phyloP scores from a whole-genome alignment of 2,329 filamentous ascomycete genomes.

The Exserohilum turcica region DNA sequence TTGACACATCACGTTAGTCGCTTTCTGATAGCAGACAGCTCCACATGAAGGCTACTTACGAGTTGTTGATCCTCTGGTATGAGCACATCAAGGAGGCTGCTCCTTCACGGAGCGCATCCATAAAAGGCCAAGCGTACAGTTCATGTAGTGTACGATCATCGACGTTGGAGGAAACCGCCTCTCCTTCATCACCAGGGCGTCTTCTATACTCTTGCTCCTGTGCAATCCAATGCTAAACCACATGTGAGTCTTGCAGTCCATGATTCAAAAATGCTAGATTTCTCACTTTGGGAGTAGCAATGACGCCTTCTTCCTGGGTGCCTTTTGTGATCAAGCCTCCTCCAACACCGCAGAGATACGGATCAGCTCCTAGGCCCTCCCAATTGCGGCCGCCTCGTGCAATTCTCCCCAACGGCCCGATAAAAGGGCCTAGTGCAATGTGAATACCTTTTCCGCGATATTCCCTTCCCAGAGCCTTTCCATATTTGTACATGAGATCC shows the following conservation, averaged over 20 bases:
- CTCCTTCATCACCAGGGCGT: conserved; percentile 51
- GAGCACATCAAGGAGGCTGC: conserved; percentile 66
- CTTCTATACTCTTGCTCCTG: conserved; percentile 63
- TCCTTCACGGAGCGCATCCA: conserved; percentile 63
- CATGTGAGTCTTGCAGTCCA: conserved; percentile 27
- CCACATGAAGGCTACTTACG: background rate
- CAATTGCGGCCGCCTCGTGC: conserved; percentile 73
- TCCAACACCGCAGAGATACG: conserved; percentile 63
- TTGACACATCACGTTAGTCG: background rate
- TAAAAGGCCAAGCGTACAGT: conserved; percentile 70
- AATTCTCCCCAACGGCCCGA: conserved; percentile 72
- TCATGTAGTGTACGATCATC: conserved; percentile 70
- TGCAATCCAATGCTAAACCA: conserved; percentile 44
- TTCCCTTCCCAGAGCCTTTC: conserved; percentile 70
- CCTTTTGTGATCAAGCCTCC: conserved; percentile 57
- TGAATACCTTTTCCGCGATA: conserved; percentile 73
- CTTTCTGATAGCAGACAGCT: background rate
- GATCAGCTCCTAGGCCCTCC: conserved; percentile 74
- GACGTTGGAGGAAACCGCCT: conserved; percentile 65
- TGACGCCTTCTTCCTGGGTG: conserved; percentile 59
- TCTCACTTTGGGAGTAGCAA: conserved; percentile 28
- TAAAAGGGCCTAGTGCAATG: conserved; percentile 70
- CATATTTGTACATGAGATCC: conserved; percentile 69
- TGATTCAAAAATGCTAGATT: background rate
- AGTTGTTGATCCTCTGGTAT: conserved; percentile 45